Evolutionary conservation across 2,329 filamentous ascomycete species (phyloP).

Genomic region (Monosporascus sp.): DNA sequence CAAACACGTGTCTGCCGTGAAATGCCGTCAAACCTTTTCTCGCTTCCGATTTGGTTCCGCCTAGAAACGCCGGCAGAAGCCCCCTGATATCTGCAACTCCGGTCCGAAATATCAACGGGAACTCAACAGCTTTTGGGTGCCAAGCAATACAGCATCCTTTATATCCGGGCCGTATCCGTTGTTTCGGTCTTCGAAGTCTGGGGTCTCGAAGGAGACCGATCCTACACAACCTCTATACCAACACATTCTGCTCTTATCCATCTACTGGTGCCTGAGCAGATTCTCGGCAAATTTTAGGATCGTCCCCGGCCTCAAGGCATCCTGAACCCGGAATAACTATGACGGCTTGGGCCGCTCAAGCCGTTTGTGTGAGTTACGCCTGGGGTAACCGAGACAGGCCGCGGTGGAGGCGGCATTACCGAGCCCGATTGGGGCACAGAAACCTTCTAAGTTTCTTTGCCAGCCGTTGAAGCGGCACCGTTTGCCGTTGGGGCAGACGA

Average conservation of each 20-base stretch:
- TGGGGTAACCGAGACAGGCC: background rate
- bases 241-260: background rate
- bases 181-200: no score
- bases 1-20: background rate
- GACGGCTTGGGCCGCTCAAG: background rate
- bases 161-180: background rate
- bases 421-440: slow-evolving; percentile 9
- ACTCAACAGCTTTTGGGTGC: no score
- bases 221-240: background rate
- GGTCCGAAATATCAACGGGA: background rate
- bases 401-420: slow-evolving; percentile 18
- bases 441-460: slow-evolving; percentile 20
- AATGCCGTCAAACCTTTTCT: background rate
- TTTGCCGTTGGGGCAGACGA: slow-evolving; percentile 11
- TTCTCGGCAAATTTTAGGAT: background rate
- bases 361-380: background rate
- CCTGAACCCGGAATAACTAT: background rate
- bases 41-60: background rate
- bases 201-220: no score
- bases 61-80: background rate
- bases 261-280: background rate
- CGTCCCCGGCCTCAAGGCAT: background rate
- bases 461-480: slow-evolving; percentile 9
- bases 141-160: background rate
- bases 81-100: background rate